phyloP scores from a whole-genome alignment of 805 yeast species.

The Starmerella tilneyi region DNA sequence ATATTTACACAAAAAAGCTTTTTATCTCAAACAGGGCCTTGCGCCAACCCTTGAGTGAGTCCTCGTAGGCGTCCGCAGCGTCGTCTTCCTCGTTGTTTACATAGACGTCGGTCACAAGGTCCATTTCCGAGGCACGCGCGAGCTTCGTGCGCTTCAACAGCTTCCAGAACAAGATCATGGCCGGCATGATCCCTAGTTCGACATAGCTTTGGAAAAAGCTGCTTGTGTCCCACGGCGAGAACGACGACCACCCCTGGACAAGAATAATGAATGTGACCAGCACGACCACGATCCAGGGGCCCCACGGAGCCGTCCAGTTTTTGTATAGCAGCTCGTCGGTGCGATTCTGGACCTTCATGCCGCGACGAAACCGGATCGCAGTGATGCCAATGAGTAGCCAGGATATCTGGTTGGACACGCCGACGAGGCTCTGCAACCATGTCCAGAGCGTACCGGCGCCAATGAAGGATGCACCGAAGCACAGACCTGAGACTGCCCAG shows the following conservation, averaged over 20 bases:
- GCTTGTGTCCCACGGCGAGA: slow-evolving; percentile 56
- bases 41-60: slow-evolving; percentile 37
- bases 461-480: slow-evolving; percentile 49
- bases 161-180: slow-evolving; percentile 50
- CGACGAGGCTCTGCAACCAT: slow-evolving; percentile 47
- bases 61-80: slow-evolving; percentile 34
- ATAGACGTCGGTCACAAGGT: slow-evolving; percentile 70
- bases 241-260: slow-evolving; percentile 55
- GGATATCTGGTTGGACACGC: slow-evolving; percentile 54
- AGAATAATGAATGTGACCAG: slow-evolving; percentile 41
- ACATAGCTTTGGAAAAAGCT: slow-evolving; percentile 60
- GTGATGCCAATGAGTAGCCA: slow-evolving; percentile 50
- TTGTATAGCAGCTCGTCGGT: slow-evolving; percentile 38
- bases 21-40: slow-evolving; percentile 31
- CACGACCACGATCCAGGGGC: slow-evolving; percentile 41
- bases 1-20: slow-evolving; percentile 11
- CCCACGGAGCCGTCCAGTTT: slow-evolving; percentile 43
- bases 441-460: slow-evolving; percentile 46
- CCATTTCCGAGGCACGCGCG: slow-evolving; percentile 59
- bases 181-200: slow-evolving; percentile 44
- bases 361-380: slow-evolving; percentile 46
- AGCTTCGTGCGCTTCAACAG: slow-evolving; percentile 51
- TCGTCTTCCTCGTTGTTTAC: slow-evolving; percentile 41
- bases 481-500: slow-evolving; percentile 46
- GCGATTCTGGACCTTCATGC: slow-evolving; percentile 35